Base-by-base conservation (phyloP, 208 protist genomes). In the Trypanosoma cruzi region DNA sequence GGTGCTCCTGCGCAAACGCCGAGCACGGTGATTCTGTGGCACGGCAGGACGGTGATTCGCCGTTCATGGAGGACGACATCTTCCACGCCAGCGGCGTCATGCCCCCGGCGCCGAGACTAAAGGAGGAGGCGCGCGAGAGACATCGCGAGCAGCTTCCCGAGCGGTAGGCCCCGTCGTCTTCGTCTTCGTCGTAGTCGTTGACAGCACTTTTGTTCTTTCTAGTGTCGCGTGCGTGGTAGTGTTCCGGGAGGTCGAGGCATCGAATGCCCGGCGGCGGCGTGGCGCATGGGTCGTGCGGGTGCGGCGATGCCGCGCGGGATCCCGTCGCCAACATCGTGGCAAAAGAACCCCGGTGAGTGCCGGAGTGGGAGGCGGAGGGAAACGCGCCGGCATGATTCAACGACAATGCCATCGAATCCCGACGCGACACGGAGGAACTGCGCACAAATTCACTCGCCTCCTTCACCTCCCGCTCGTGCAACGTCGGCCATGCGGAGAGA, bases 371-470 rank as follows among this genome's bases (percentile, higher is more conserved):
- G 16, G 18, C 6, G 20, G 7, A 20, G 8, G 22, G 13, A 29
- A 52, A 31, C 1, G 24, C 49, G 5, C 36, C 50, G 4, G 63
- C 42, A n/a, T 54, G 61, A 46, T 64, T 57, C 24, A 56, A 68
- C 18, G 68, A 52, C 32, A 32, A 46, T 8, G 73, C 77, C 26
- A 86, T 71, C 50, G 71, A 66, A 44, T 86, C 84, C 24, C 80
- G 68, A 13, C 77, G 71, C 4, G 84, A 84, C 26, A 67, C 10
- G 13, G 69, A 68, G 28, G 48, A 44, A 53, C 84, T 86, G 73
- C 80, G 83, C 10, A 49, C 16, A 13, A 13, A 2, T 20, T 49
- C 44, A 49, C 22, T 10, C 18, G 6, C 22, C 22, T 4, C 48
- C 2, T 52, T 26, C 22, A 18, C 48, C 22, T 52, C 48, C 48